Evolutionary conservation across 2,329 filamentous ascomycete genomes (phyloP), one percentile per base, ranked within the genome.

Genomic region (Trichophyton mentagrophytes): DNA sequence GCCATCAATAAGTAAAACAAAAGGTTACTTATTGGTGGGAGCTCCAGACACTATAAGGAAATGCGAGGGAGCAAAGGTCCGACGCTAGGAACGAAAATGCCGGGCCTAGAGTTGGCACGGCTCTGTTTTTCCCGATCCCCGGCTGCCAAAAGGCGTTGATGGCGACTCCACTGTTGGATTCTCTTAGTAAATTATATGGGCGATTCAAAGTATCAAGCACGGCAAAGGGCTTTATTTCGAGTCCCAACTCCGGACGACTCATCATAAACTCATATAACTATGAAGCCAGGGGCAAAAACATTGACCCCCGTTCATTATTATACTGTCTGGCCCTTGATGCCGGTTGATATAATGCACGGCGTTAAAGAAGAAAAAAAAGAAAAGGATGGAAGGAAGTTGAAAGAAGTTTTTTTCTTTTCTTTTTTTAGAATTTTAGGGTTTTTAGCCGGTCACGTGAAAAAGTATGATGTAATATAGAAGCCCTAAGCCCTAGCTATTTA

Each of bases 21-120:
- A 25, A 55, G 15, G 25, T 15, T 55, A 55, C 51, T 55, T 55
- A 55, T 55, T 55, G 51, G 51, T n/a, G 51, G 51, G 51, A 55
- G 51, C 51, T 55, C 27, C 25, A 55, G 51, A 55, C 51, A 55
- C 27, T 55, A 55, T 55, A 55, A 55, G 51, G 33, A 55, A 55
- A 36, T 36, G 46, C 27, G 30, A 55, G 51, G 8, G 15, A 36
- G 13, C 51, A 55, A 20, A 38, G 33, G 51, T 15, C 51, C 51
- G 25, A 55, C 51, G 51, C 27, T 30, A 30, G 8, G 7, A 9
- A 9, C 11, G 27, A 44, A 44, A 7, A 44, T 44, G 40, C 40
- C 40, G n/a, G 33, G 40, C n/a, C 15, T 27, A 17, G 27, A 20
- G 33, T 36, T 36, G 22, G 27, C 51, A 27, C 51, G 33, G 22